Evolutionary conservation across 2,329 filamentous ascomycete genomes (phyloP).

Genomic region (Epichloe uncinata): DNA sequence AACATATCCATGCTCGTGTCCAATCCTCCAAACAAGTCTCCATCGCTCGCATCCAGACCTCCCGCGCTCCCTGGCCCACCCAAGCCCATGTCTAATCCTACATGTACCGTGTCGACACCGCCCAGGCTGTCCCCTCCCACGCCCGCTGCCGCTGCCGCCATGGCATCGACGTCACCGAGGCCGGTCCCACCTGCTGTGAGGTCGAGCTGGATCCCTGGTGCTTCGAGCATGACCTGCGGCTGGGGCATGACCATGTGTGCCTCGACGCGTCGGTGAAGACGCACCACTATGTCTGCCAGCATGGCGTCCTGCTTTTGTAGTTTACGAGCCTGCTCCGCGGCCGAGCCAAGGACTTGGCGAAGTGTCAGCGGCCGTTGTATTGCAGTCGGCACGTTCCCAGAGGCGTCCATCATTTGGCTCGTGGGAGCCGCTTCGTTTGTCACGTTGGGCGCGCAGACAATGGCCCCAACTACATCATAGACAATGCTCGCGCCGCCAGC

Average conservation of each 20-base stretch:
- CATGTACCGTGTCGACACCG: constrained; percentile 20
- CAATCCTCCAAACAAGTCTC: constrained; percentile 25
- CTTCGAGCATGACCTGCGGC: constrained; percentile 28
- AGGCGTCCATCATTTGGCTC: constrained; percentile 18
- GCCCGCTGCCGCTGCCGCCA: constrained; percentile 24
- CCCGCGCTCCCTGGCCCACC: constrained; percentile 21
- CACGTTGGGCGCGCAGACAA: constrained; percentile 55
- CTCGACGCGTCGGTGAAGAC: constrained; percentile 51
- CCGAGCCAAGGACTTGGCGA: constrained; percentile 43
- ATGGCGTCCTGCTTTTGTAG: constrained; percentile 41
- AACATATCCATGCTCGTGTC: constrained; percentile 32
- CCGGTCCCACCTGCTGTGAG: constrained; percentile 24
- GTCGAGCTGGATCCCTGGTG: constrained; percentile 26
- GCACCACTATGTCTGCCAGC: constrained; percentile 47
- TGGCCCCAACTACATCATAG: constrained; percentile 54
- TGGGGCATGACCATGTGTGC: constrained; percentile 41
- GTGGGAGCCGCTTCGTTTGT: constrained; percentile 27
- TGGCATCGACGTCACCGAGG: constrained; percentile 28
- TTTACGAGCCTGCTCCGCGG: constrained; percentile 43
- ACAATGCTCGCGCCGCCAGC: constrained; percentile 45
- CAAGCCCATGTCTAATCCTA: constrained; percentile 33
- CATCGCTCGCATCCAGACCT: constrained; percentile 21
- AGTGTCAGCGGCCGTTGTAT: constrained; percentile 41
- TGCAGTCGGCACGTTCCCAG: constrained; percentile 21
- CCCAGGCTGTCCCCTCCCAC: constrained; percentile 27